Evolutionary conservation across 106 monocot genomes (phyloP), one percentile per base, ranked within the genome.

Genomic region (Phalaenopsis aphrodite): DNA sequence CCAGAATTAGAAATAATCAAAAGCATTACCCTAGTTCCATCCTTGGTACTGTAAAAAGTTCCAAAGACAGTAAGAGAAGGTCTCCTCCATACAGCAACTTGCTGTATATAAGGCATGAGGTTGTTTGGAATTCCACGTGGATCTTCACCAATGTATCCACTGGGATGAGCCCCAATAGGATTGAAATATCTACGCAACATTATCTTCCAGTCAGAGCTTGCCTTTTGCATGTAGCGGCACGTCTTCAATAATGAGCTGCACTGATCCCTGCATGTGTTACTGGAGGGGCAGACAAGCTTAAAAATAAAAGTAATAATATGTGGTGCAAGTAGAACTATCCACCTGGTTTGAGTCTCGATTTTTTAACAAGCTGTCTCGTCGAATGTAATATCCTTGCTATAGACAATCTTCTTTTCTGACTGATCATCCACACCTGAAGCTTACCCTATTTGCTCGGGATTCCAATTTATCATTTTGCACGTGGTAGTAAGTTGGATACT

Each of bases 141-240:
- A 86, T 94, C 94, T 56, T 94, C 94, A 41, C 94, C 94, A 42
- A 94, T 89, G 45, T 79, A 66, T 36, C 94, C 94, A 76, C 91
- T 94, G 8, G 89, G 84, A 85, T 94, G 94, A 56, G 94, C 91
- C 61, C 94, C 94, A 77, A 94, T 88, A 46, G 91, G 91, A 79
- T 94, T 94, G 87, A 94, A 94, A 76, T 94, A 94, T 82, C 94
- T 82, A 42, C 91, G 83, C 64, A 94, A 66, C 38, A 94, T 91
- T 4, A 91, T 91, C 36, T 85, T 86, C 94, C 94, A 91, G 2
- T 85, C 88, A 56, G 87, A 56, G 72, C 89, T 89, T 4, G 91
- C 75, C 12, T 39, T 52, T 67, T 83, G 74, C 15, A 94, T 57
- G 79, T 91, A 91, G 79, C 89, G 89, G 61, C 89, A 91, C 91